phyloP scores from a whole-genome alignment of 2,329 filamentous ascomycete genomes.

The Fusarium abutilonis region DNA sequence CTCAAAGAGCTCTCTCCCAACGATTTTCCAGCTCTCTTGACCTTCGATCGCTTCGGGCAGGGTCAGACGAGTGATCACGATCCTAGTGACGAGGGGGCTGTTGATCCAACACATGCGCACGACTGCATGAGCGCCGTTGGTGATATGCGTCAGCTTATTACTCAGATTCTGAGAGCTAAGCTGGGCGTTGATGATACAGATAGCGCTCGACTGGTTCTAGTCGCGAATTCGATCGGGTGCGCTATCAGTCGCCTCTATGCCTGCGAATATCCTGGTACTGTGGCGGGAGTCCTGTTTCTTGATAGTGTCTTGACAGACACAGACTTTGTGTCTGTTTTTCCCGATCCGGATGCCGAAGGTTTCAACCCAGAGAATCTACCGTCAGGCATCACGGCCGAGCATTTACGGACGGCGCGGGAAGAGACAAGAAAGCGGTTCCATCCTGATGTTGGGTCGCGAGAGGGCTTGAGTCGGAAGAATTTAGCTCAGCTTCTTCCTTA shows the following conservation, averaged over 20 bases:
- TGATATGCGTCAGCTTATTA: slow-evolving; percentile 35
- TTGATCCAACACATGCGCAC: slow-evolving; percentile 56
- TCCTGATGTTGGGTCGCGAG: slow-evolving; percentile 33
- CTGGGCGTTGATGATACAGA: background rate
- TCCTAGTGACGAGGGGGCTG: slow-evolving; percentile 54
- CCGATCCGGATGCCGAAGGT: slow-evolving; percentile 59
- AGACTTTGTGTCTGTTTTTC: slow-evolving; percentile 64
- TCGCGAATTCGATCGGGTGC: slow-evolving; percentile 41
- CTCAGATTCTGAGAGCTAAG: slow-evolving; percentile 11
- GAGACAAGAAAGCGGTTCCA: slow-evolving; percentile 33
- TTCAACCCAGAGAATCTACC: slow-evolving; percentile 53
- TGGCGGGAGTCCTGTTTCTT: slow-evolving; percentile 61
- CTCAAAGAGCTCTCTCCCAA: background rate
- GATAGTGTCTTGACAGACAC: slow-evolving; percentile 68
- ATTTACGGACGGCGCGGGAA: slow-evolving; percentile 21
- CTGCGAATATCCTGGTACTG: slow-evolving; percentile 55
- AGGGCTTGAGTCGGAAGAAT: slow-evolving; percentile 37
- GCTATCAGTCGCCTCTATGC: slow-evolving; percentile 61
- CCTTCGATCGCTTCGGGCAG: slow-evolving; percentile 69
- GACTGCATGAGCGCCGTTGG: slow-evolving; percentile 53
- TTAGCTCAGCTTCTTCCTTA: slow-evolving; percentile 31
- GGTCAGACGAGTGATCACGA: slow-evolving; percentile 56
- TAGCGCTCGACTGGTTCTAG: slow-evolving; percentile 12
- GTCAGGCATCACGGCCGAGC: slow-evolving; percentile 7
- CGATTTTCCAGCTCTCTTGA: slow-evolving; percentile 55